These are phyloP conservation scores for Candida ipomoeae DNA, from an alignment of 805 yeast genomes.

Conservation along the genomic window DNA sequence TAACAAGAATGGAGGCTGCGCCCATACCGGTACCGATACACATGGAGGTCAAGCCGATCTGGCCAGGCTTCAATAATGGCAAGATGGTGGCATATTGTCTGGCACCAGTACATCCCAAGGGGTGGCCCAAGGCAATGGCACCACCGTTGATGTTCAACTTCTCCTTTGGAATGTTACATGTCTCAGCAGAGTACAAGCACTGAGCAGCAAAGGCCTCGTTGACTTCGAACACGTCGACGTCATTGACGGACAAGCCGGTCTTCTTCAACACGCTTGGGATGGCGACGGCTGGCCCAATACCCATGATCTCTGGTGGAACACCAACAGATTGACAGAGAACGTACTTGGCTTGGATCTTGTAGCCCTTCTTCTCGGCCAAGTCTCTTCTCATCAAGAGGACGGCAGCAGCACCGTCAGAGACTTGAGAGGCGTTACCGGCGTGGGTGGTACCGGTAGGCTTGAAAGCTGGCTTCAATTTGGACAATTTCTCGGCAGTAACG, in stretches of 20 bases:
- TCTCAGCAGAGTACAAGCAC: constrained; percentile 69
- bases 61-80: constrained; percentile 72
- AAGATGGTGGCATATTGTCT: constrained; percentile 88
- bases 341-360: constrained; percentile 75
- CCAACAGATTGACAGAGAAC: constrained; percentile 80
- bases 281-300: constrained; percentile 95
- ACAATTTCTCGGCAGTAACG: constrained; percentile 73
- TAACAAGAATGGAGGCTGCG: constrained; percentile 83
- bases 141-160: constrained; percentile 76
- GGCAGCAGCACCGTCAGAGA: constrained; percentile 94
- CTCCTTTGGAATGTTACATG: constrained; percentile 59
- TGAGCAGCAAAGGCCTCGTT: constrained; percentile 98
- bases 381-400: constrained; percentile 82
- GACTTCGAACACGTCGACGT: constrained; percentile 76
- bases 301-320: constrained; percentile 97
- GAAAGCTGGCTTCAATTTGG: constrained; percentile 84
- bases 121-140: constrained; percentile 95
- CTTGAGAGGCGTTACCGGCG: constrained; percentile 96
- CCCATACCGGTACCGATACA: constrained; percentile 99
- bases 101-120: constrained; percentile 64
- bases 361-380: constrained; percentile 67
- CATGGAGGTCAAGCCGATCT: constrained; percentile 91
- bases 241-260: constrained; percentile 55
- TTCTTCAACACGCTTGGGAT: constrained; percentile 77
- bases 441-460: constrained; percentile 78